Evolutionary conservation across 768 basidiomycete genomes (phyloP).

Genomic region (Trametes cinnabarina): DNA sequence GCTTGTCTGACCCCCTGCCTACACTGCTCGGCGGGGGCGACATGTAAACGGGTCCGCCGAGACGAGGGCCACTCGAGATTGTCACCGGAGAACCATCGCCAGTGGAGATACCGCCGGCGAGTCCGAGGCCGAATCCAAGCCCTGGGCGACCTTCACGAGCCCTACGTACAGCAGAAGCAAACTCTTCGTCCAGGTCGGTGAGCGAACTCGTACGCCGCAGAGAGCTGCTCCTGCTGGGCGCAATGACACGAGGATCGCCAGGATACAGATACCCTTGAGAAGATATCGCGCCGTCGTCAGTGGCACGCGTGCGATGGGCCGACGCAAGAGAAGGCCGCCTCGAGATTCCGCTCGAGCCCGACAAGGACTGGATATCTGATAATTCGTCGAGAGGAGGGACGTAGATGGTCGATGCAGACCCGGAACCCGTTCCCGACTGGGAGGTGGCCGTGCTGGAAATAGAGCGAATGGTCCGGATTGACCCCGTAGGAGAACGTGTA

Average conservation of each 20-base stretch:
- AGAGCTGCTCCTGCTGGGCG: slow-evolving; percentile 59
- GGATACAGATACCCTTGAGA: slow-evolving; percentile 67
- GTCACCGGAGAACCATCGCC: slow-evolving; percentile 68
- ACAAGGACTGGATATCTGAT: slow-evolving; percentile 55
- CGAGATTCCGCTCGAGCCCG: slow-evolving; percentile 44
- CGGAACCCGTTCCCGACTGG: slow-evolving; percentile 37
- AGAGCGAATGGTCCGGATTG: slow-evolving; percentile 69
- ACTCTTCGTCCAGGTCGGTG: slow-evolving; percentile 70
- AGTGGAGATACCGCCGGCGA: slow-evolving; percentile 38
- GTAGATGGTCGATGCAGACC: slow-evolving; percentile 73
- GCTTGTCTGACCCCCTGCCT: slow-evolving; percentile 30
- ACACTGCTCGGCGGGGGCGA: slow-evolving; percentile 44
- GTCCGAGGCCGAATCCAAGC: slow-evolving; percentile 43
- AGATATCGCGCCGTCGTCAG: slow-evolving; percentile 71
- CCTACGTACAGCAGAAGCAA: slow-evolving; percentile 42
- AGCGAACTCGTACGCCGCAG: slow-evolving; percentile 68
- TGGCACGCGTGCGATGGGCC: slow-evolving; percentile 61
- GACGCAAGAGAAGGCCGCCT: slow-evolving; percentile 50
- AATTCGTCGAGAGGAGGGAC: slow-evolving; percentile 77
- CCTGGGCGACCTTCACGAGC: slow-evolving; percentile 43
- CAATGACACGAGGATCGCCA: slow-evolving; percentile 71
- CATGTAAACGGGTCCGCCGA: slow-evolving; percentile 41
- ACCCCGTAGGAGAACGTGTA: slow-evolving; percentile 51
- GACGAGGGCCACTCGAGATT: slow-evolving; percentile 60
- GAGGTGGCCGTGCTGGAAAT: slow-evolving; percentile 43